Evolutionary conservation across 1,284 basidiomycete genomes (phyloP), one percentile per base, ranked within the genome.

Genomic region (Sanghuangporus sanghuang): DNA sequence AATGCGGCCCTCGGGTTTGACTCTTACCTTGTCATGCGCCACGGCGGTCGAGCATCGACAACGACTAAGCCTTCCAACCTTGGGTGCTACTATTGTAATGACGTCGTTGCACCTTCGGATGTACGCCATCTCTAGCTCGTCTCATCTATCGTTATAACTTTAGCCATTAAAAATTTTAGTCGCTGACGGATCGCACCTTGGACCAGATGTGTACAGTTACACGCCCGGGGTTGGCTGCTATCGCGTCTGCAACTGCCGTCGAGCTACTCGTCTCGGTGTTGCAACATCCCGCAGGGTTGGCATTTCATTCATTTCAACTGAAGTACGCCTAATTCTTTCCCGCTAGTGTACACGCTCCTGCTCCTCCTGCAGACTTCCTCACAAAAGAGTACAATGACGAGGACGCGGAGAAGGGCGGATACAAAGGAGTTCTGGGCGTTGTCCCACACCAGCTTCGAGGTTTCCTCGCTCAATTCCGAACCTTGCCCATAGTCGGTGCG

Each of bases 191-290:
- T 72, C 83, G 96, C 40, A 98, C 96, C 1, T 82, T 99, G 32
- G 97, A 99, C 73, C 96, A 99, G 73, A 98, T 98, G 96, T 99
- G 97, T 72, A 99, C 97, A 0, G 97, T 99, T 12, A 98, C 96
- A 0, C 80, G 97, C n/a, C 96, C 97, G 0, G 96, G 96, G 0
- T 81, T 98, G 0, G 97, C 96, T 0, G 86, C 93, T 0, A 95
- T 98, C 49, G 96, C 96, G 0, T 87, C 92, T 0, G 89, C 95
- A 0, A 92, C 89, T 0, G 95, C 95, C 0, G 96, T 98, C 0
- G 97, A 99, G 72, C 79, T 99, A 6, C 84, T 99, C 40, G 89
- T 94, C 0, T 93, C 95, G 0, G 76, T 97, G 0, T 69, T 98
- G 21, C 96, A 98, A 71, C 96, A 98, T 77, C 92, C 93, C 0